A percentile compares a stretch with the other conserved stretches of the same genome.
phyloP scores from a whole-genome alignment of 345 rosid genomes.

The Turritis glabra region DNA sequence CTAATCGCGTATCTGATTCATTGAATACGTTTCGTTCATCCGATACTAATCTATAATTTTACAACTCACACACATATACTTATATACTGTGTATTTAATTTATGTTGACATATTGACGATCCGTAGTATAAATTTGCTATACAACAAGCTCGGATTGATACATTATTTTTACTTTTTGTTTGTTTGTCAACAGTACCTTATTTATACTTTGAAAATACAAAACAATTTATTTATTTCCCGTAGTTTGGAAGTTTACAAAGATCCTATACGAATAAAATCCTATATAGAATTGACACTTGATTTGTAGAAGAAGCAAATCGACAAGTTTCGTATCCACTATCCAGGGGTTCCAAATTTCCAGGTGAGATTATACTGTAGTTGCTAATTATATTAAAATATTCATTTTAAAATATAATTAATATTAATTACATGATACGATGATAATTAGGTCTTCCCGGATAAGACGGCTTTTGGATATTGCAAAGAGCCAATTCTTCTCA shows the following conservation, averaged over 20 bases:
- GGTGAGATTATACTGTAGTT: constrained; percentile 23
- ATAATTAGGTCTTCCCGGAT: neutral
- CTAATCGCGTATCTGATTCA: neutral
- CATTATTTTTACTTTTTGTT: neutral
- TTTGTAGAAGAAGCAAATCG: constrained; percentile 22
- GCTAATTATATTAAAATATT: neutral
- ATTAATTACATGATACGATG: constrained; percentile 6
- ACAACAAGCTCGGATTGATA: neutral
- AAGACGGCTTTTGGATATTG: constrained; percentile 29
- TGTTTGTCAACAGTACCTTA: too few species aligned
- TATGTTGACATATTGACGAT: neutral
- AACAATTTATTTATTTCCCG: too few species aligned
- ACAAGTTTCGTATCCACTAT: neutral
- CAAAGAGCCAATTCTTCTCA: constrained; percentile 2
- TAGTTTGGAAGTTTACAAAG: neutral
- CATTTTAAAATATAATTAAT: too few species aligned
- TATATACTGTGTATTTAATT: too few species aligned
- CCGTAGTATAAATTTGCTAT: neutral
- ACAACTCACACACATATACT: neutral
- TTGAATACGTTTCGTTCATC: neutral
- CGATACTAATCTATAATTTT: neutral
- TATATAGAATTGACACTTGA: constrained; percentile 14
- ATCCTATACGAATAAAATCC: constrained; percentile 11
- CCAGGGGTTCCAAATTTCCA: constrained; percentile 17
- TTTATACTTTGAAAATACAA: neutral